Evolutionary conservation across 768 basidiomycete genomes (phyloP).

Genomic region (Leccinellum rugosiceps): DNA sequence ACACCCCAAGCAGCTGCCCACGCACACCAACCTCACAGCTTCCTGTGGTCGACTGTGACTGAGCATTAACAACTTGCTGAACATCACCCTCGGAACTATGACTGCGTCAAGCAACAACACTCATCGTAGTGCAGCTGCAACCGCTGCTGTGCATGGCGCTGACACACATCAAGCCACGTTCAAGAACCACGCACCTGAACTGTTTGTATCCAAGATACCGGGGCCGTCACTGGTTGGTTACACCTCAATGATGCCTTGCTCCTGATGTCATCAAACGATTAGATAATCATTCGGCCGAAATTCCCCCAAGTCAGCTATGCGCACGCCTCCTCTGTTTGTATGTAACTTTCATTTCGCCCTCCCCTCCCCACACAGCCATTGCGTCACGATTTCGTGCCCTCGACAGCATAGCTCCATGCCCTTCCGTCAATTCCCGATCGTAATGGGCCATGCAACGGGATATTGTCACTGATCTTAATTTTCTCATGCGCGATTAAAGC

Average conservation of each 20-base stretch:
- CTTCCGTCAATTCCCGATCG: background rate
- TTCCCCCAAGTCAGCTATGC: background rate
- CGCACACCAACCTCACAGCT: background rate
- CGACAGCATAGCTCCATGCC: background rate
- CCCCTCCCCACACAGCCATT: background rate
- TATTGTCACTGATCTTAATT: background rate
- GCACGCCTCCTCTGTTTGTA: background rate
- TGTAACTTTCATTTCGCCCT: background rate
- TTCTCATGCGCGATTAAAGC: slow-evolving; percentile 1
- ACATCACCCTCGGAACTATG: background rate
- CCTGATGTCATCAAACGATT: background rate
- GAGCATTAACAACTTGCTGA: no score
- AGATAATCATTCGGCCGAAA: slow-evolving; percentile 12
- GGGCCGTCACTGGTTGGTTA: background rate
- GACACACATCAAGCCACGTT: background rate
- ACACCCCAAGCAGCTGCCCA: no score
- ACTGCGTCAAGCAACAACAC: background rate
- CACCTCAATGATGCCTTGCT: background rate
- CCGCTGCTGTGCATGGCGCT: background rate
- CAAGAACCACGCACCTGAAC: background rate
- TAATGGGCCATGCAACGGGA: background rate
- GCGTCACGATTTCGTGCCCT: background rate
- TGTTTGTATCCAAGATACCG: slow-evolving; percentile 14
- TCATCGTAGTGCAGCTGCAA: background rate
- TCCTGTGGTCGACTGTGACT: background rate